Evolutionary conservation across 2,329 filamentous ascomycete species (phyloP).

Genomic region (Acrodontium crateriforme): DNA sequence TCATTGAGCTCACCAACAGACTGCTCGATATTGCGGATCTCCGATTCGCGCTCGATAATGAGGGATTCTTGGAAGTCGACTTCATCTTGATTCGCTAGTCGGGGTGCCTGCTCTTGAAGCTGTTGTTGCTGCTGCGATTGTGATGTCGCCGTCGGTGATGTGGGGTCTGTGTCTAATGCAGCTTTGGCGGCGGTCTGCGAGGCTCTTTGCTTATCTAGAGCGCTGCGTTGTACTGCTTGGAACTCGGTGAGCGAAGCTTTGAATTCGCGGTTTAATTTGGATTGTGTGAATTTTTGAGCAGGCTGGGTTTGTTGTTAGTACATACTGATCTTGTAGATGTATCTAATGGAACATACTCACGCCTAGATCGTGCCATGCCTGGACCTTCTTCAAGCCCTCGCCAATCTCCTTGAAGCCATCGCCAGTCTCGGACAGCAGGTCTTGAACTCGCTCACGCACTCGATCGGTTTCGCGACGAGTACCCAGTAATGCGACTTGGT

Average conservation of each 20-base stretch:
- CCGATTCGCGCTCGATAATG: conserved; percentile 89
- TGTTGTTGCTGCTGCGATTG: conserved; percentile 40
- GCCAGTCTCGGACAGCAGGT: conserved; percentile 73
- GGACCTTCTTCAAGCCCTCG: conserved; percentile 84
- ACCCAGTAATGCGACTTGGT: conserved; percentile 73
- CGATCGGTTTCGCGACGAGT: conserved; percentile 85
- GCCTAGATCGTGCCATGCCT: conserved; percentile 57
- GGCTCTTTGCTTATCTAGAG: conserved; percentile 83
- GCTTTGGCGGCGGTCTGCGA: conserved; percentile 71
- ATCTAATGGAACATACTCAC: conserved; percentile 34
- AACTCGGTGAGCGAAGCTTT: conserved; percentile 80
- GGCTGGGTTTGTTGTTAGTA: conserved; percentile 41
- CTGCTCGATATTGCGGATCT: conserved; percentile 96
- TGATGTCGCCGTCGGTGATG: conserved; percentile 34
- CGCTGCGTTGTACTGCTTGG: conserved; percentile 76
- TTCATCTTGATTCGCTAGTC: conserved; percentile 79
- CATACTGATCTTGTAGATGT: conserved; percentile 42
- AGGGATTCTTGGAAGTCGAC: conserved; percentile 95
- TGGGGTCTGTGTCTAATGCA: conserved; percentile 40
- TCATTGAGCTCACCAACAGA: conserved; percentile 92
- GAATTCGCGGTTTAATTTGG: conserved; percentile 89
- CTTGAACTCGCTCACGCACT: conserved; percentile 79
- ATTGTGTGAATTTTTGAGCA: conserved; percentile 90
- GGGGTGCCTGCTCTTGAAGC: conserved; percentile 53
- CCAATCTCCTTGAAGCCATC: conserved; percentile 81